Evolutionary conservation across 257 asterid species (phyloP).

Genomic region (Ligustrum vulgare): DNA sequence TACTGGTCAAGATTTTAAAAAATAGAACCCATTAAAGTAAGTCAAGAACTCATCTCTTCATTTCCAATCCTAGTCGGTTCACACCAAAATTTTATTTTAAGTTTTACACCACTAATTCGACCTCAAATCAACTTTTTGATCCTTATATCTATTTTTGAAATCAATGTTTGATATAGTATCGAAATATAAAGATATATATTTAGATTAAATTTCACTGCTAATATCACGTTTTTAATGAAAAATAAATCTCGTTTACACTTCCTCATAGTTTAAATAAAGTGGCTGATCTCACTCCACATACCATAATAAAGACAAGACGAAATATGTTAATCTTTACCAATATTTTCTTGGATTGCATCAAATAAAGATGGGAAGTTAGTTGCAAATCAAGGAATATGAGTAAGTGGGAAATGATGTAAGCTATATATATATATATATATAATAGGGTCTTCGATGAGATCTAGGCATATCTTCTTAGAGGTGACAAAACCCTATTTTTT

Average conservation of each 20-base stretch:
- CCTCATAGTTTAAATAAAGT: not conserved
- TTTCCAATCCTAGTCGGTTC: no score
- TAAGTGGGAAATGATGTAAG: slow-evolving; percentile 71
- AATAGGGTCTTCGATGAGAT: slow-evolving; percentile 63
- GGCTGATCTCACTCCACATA: slow-evolving; percentile 20
- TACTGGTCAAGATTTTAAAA: no score
- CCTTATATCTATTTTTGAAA: no score
- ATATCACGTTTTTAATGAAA: not conserved
- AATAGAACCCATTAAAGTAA: no score
- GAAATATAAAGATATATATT: no score
- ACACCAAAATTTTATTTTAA: no score
- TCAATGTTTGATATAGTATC: no score
- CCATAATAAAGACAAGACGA: not conserved
- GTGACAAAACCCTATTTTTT: no score
- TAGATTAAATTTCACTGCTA: not conserved
- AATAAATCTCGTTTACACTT: not conserved
- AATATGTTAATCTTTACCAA: slow-evolving; percentile 56
- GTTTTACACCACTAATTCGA: no score
- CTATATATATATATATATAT: slow-evolving; percentile 32
- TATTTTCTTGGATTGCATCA: slow-evolving; percentile 31
- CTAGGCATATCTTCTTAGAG: slow-evolving; percentile 82
- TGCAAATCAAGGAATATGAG: slow-evolving; percentile 65
- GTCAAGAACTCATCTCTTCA: no score
- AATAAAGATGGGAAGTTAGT: slow-evolving; percentile 34
- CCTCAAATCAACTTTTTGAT: no score